Evolutionary conservation across 225 moss, liverwort and hornwort genomes (phyloP).

Genomic region (Pseudoscleropodium purum): DNA sequence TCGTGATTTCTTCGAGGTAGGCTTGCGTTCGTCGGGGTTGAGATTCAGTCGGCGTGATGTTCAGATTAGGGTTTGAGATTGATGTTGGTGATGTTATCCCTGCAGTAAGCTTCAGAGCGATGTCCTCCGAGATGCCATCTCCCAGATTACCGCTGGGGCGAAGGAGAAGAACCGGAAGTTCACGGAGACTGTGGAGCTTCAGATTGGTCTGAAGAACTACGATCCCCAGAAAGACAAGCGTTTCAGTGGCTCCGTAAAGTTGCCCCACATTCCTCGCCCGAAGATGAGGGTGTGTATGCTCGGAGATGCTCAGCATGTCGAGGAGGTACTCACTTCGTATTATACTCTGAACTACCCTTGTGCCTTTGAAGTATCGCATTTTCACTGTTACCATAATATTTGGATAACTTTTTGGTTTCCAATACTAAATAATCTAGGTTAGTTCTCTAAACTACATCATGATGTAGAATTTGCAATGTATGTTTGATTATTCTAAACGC

Average conservation of each 20-base stretch:
- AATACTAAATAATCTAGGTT: fast-evolving
- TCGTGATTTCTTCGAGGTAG: background rate
- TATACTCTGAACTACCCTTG: too few relatives aligned
- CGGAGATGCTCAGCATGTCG: constrained; percentile 55
- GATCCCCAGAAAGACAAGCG: constrained; percentile 67
- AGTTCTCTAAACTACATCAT: too few relatives aligned
- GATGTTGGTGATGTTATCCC: background rate
- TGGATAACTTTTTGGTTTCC: too few relatives aligned
- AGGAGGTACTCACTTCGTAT: constrained; percentile 17
- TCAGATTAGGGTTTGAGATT: background rate
- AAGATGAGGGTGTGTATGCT: constrained; percentile 71
- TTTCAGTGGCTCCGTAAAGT: constrained; percentile 56
- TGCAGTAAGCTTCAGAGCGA: constrained; percentile 68
- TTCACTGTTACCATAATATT: background rate
- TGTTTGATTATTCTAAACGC: background rate
- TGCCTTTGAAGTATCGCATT: background rate
- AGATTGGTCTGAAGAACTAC: constrained; percentile 65
- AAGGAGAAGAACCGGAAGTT: constrained; percentile 59
- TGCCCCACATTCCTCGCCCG: constrained; percentile 53
- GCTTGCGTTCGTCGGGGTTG: background rate
- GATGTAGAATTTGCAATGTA: too few relatives aligned
- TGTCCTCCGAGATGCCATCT: constrained; percentile 45
- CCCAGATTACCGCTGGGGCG: constrained; percentile 28
- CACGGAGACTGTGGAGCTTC: constrained; percentile 55
- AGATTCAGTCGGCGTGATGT: background rate